Base-by-base conservation (phyloP, 495 filamentous ascomycete species). In the Penicillium bovifimosum region DNA sequence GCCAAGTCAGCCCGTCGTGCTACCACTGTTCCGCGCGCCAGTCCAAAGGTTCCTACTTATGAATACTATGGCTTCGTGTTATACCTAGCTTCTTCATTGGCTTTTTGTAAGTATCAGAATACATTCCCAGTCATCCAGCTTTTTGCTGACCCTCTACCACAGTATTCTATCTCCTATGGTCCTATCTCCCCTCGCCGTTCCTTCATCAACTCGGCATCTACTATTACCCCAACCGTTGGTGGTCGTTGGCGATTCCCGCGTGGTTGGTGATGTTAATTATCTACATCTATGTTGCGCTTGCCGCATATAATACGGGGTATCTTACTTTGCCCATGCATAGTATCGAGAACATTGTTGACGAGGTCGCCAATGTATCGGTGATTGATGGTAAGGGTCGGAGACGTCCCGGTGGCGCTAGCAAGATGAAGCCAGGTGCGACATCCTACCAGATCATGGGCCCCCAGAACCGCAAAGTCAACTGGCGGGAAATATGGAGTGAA, bases 41-140 rank as follows among this genome's bases (percentile, higher is more conserved):
- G 85, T 38, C 93, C 93, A 0, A 91, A 91, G 59, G 91, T 97
- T 1, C 93, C 93, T 8, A 98, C 93, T 0, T 97, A 98, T 68
- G 93, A 98, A 64, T 98, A 98, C 79, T 97, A 98, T 67, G 93
- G 93, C 55, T 97, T 98, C 71, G 91, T 93, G 44, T 79, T 98
- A 24, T 97, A 98, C 67, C 78, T 98, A 20, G 86, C 88, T 60
- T 88, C 84, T 32, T 86, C 80, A 11, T 72, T 91, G 33, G 82
- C 80, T 2, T 97, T 96, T 65, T 67, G 78, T 80, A 59, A 60
- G 76, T 67, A 13, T 39, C 14, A 20, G 29, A 11, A 14, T 20
- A 35, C 14, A 1, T 14, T 2, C 29, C 9, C 27, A 7, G 9
- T 2, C 33, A 14, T 9, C 10, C 32, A 11, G 18, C 16, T 5